These are phyloP conservation scores for Draba incana DNA, from an alignment of 345 rosid species.

Conservation along the genomic window DNA sequence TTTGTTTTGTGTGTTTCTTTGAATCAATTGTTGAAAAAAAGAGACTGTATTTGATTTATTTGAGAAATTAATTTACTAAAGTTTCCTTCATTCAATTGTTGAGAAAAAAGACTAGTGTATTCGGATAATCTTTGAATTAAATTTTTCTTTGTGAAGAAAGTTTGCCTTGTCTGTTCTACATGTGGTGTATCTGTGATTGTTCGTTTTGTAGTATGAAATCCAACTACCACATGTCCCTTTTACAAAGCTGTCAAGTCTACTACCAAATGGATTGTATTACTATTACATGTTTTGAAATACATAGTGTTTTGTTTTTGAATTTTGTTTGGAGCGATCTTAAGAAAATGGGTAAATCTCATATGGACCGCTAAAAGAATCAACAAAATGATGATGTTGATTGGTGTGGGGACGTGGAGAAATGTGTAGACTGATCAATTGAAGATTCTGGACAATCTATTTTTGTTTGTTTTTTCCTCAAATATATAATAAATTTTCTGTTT, in stretches of 20 bases:
- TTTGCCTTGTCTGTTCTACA: slow-evolving; percentile 36
- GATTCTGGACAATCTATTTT: slow-evolving; percentile 13
- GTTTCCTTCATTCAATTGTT: background rate
- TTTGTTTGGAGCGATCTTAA: slow-evolving; percentile 13
- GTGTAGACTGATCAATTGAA: slow-evolving; percentile 17
- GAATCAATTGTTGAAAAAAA: slow-evolving; percentile 22
- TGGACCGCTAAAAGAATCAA: slow-evolving; percentile 28
- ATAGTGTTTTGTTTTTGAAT: slow-evolving; percentile 2
- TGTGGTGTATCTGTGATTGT: slow-evolving; percentile 34
- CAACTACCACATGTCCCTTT: slow-evolving; percentile 32
- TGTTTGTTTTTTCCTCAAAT: background rate
- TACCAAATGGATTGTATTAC: slow-evolving; percentile 20
- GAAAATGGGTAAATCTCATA: slow-evolving; percentile 8
- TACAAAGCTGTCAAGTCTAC: slow-evolving; percentile 28
- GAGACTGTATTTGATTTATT: slow-evolving; percentile 26
- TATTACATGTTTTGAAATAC: background rate
- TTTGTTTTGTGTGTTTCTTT: slow-evolving; percentile 18
- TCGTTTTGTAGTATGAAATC: slow-evolving; percentile 28
- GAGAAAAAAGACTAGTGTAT: background rate
- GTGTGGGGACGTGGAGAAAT: slow-evolving; percentile 19
- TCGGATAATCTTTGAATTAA: slow-evolving; percentile 23
- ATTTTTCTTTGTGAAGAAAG: background rate
- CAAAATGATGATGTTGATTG: slow-evolving; percentile 20
- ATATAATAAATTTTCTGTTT: background rate
- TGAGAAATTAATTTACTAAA: slow-evolving; percentile 16